phyloP scores from a whole-genome alignment of 2,329 filamentous ascomycete species.

The Aureobasidium leucospermi region DNA sequence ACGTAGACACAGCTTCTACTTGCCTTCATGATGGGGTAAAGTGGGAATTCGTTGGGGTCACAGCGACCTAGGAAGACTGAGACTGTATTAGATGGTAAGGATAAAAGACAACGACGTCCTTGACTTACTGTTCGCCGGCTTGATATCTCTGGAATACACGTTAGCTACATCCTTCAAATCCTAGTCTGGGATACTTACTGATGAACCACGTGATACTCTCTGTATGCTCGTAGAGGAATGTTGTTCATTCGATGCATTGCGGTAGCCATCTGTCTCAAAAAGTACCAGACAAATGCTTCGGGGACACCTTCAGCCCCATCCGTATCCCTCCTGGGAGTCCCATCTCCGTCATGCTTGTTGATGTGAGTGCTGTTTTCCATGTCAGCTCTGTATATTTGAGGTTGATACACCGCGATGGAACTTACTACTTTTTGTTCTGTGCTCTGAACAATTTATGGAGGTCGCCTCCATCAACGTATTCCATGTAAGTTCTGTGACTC shows the following conservation, averaged over 20 bases:
- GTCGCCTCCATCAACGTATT: not conserved
- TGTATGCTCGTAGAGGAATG: not conserved
- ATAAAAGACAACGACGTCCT: too few species aligned
- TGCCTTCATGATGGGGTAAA: conserved; percentile 1
- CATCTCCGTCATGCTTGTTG: not conserved
- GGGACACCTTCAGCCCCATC: not conserved
- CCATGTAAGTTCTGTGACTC: not conserved
- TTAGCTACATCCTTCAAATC: not conserved
- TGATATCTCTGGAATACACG: conserved; percentile 1
- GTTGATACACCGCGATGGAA: not conserved
- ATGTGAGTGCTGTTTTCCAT: not conserved
- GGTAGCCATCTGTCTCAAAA: conserved; percentile 1
- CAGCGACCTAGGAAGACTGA: not conserved
- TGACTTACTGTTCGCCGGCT: not conserved
- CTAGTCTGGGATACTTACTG: not conserved
- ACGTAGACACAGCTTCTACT: not conserved
- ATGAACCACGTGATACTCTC: not conserved
- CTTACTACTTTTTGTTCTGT: not conserved
- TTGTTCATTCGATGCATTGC: not conserved
- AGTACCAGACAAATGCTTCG: conserved; percentile 7
- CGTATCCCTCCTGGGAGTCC: not conserved
- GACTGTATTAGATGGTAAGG: not conserved
- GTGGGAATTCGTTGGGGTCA: not conserved
- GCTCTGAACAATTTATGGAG: not conserved
- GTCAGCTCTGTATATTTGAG: not conserved